Conservation (phyloP, 441 rosid genomes). For the Adansonia gregorii region DNA sequence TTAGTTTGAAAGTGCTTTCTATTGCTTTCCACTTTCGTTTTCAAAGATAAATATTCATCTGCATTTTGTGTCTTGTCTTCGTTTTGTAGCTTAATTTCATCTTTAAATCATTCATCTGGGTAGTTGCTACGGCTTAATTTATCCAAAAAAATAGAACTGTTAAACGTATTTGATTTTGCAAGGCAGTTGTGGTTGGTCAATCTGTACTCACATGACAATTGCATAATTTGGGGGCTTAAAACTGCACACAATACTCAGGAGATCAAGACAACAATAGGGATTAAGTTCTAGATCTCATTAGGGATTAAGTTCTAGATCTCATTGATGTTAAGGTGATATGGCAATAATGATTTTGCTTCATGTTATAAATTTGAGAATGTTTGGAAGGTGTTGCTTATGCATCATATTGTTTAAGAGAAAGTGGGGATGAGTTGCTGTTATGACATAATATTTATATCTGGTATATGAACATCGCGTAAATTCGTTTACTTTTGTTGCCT, state of each 20-base stretch:
- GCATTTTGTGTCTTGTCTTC: slow-evolving; percentile 5
- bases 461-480: not conserved
- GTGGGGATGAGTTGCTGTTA: not conserved
- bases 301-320: not conserved
- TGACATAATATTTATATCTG: not conserved
- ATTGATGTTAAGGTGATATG: not conserved
- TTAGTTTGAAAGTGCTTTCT: slow-evolving; percentile 18
- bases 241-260: not conserved
- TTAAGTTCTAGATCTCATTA: slow-evolving; percentile 1
- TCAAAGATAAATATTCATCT: not conserved
- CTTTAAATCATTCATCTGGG: not conserved
- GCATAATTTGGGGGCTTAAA: not conserved
- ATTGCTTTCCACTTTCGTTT: slow-evolving; percentile 14
- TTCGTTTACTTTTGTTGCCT: not conserved
- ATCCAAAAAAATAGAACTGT: not conserved
- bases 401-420: slow-evolving; percentile 22
- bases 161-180: slow-evolving; percentile 7
- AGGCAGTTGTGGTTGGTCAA: not conserved
- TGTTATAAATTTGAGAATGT: not conserved
- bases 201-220: not conserved
- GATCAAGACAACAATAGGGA: not conserved
- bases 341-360: not conserved
- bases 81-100: not conserved
- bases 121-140: not conserved
- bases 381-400: not conserved